Conservation (phyloP, 495 filamentous ascomycete species). For the Daldinia loculata region DNA sequence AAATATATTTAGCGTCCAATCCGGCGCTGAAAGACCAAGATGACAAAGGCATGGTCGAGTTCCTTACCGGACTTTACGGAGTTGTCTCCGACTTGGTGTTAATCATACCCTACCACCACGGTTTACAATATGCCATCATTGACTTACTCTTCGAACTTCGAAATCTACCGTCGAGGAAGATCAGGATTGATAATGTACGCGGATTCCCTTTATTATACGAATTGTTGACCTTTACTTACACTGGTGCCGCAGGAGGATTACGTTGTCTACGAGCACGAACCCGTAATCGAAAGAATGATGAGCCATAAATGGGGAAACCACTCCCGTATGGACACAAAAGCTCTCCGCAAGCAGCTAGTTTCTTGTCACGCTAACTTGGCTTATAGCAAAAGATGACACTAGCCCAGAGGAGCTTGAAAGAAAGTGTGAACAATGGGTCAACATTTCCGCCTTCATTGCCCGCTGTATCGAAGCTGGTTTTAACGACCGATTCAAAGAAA, state of each 20-base stretch:
- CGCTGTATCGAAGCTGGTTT: conserved; percentile 3
- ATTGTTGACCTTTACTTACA: neutral
- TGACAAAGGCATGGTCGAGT: conserved; percentile 3
- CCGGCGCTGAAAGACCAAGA: neutral
- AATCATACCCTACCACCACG: conserved; percentile 3
- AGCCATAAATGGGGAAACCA: neutral
- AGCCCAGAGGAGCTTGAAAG: neutral
- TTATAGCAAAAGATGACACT: conserved; percentile 2
- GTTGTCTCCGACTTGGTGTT: neutral
- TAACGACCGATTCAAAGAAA: neutral
- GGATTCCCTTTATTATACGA: neutral
- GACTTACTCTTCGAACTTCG: conserved; percentile 9
- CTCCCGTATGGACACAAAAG: neutral
- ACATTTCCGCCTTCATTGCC: conserved; percentile 10
- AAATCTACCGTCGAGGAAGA: neutral
- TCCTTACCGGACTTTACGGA: conserved; percentile 10
- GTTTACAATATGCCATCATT: conserved; percentile 4
- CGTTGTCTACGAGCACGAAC: neutral
- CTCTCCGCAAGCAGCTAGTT: neutral
- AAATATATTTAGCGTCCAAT: neutral
- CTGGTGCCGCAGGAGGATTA: neutral
- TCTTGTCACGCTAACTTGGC: neutral
- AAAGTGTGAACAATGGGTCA: conserved; percentile 1
- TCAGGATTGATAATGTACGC: conserved; percentile 4
- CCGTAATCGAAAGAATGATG: neutral